Evolutionary conservation across 2,329 filamentous ascomycete genomes (phyloP), one percentile per base, ranked within the genome.

Genomic region (Fusarium secorum): DNA sequence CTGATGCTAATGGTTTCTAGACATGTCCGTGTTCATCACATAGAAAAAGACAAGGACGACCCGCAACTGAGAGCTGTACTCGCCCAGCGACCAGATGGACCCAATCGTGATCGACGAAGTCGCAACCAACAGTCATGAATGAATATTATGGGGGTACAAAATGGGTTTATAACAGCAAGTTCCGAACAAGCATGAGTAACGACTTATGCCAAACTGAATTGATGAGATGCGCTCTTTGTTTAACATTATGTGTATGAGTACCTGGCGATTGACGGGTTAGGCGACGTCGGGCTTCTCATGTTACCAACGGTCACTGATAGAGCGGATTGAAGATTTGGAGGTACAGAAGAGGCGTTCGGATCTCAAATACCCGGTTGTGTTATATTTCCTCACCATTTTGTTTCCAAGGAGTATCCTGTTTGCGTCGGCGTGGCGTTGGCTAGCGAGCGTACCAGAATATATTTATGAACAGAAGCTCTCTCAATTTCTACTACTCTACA

Each of bases 1-100:
- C 44, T 68, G 22, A 59, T 67, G 54, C 68, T 57, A 32, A 45
- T 51, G 51, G 32, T 59, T 45, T 7, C 59, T 53, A 97, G 94
- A 80, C 96, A 99, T 81, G 95, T 98, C 36, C 89, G 94, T 59
- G 93, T 96, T 44, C 95, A 98, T 78, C 96, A 98, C 79, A 84
- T 90, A 41, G 95, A 98, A 77, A 96, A 94, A 79, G 90, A 93
- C 78, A 95, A 94, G 80, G 94, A 98, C 74, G 95, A 98, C 76
- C 89, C 92, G 2, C 81, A 86, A 58, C 83, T 99, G 41, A 88
- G 94, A 55, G 91, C 95, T 51, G 95, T 98, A 3, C 88, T 98
- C 39, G 88, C 94, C 3, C 94, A 97, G 78, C 87, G 96, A 54
- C 90, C 93, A 5, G 93, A 97, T 80, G 95, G 95, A 33, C 92